These are phyloP conservation scores for Metarhizium humberi DNA, from an alignment of 2,329 filamentous ascomycete species.

Conservation along the genomic window DNA sequence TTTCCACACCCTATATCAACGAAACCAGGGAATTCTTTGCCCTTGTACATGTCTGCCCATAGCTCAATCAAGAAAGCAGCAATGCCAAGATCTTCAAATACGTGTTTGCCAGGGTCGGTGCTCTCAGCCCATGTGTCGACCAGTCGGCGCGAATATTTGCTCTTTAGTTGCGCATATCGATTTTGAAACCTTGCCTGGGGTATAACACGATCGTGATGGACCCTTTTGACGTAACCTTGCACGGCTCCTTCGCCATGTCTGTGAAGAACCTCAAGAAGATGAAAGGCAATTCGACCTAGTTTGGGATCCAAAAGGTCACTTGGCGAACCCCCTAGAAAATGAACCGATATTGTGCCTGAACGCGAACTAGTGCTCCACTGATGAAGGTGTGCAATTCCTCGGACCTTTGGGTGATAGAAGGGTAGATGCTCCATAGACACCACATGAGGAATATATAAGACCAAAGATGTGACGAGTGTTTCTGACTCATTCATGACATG, in stretches of 20 bases:
- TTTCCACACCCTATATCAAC: constrained; percentile 96
- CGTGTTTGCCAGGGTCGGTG: constrained; percentile 83
- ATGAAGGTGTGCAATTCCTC: constrained; percentile 67
- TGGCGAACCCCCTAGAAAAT: constrained; percentile 44
- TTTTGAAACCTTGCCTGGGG: constrained; percentile 71
- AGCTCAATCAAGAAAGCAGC: constrained; percentile 88
- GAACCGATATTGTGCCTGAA: constrained; percentile 46
- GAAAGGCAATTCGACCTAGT: constrained; percentile 57
- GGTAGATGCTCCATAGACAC: constrained; percentile 56
- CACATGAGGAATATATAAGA: constrained; percentile 73
- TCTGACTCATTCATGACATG: constrained; percentile 32
- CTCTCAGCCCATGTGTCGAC: constrained; percentile 74
- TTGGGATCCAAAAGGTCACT: constrained; percentile 28
- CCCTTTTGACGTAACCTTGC: constrained; percentile 67
- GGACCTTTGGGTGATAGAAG: constrained; percentile 79
- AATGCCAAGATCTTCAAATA: constrained; percentile 89
- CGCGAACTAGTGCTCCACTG: constrained; percentile 40
- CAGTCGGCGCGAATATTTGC: constrained; percentile 62
- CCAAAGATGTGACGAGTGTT: constrained; percentile 24
- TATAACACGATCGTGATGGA: constrained; percentile 74
- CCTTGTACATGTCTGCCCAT: constrained; percentile 73
- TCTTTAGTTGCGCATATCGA: constrained; percentile 72
- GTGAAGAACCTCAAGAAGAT: constrained; percentile 57
- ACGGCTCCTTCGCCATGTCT: constrained; percentile 62
- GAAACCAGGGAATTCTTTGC: constrained; percentile 65